Conservation (phyloP, 2,329 filamentous ascomycete species). For the Conoideocrella luteorostrata region DNA sequence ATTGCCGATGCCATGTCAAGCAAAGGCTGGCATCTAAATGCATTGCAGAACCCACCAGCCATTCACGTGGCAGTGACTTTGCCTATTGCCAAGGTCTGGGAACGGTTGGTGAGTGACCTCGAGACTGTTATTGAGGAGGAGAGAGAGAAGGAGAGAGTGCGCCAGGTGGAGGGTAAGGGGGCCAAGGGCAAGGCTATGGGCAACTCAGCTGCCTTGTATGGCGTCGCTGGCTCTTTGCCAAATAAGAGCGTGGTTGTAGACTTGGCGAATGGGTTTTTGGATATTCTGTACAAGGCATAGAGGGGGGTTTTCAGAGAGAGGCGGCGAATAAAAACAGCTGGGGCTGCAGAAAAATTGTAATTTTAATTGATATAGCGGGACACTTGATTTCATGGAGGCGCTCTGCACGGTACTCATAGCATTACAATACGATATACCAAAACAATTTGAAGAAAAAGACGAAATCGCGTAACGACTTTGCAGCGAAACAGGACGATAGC, state of each 20-base stretch:
- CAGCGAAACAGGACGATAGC: too few relatives aligned
- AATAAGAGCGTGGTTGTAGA: constrained; percentile 94
- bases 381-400: not conserved
- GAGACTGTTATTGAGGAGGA: constrained; percentile 63
- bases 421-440: not conserved
- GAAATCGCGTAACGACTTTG: too few relatives aligned
- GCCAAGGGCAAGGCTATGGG: constrained; percentile 62
- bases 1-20: constrained; percentile 80
- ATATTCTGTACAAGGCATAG: constrained; percentile 85
- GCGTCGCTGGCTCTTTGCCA: constrained; percentile 87
- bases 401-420: not conserved
- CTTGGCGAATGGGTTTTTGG: constrained; percentile 82
- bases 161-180: constrained; percentile 62
- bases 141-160: constrained; percentile 72
- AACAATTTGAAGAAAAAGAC: too few relatives aligned
- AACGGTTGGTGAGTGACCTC: constrained; percentile 69
- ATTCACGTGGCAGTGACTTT: constrained; percentile 92
- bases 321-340: not conserved
- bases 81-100: constrained; percentile 74
- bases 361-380: not conserved
- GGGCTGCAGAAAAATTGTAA: not conserved
- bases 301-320: not conserved
- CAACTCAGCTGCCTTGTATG: constrained; percentile 84
- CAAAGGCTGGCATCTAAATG: constrained; percentile 93
- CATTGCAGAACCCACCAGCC: constrained; percentile 82